Conservation (phyloP, 768 basidiomycete genomes). For the Boletus rufocinnamomeus region DNA sequence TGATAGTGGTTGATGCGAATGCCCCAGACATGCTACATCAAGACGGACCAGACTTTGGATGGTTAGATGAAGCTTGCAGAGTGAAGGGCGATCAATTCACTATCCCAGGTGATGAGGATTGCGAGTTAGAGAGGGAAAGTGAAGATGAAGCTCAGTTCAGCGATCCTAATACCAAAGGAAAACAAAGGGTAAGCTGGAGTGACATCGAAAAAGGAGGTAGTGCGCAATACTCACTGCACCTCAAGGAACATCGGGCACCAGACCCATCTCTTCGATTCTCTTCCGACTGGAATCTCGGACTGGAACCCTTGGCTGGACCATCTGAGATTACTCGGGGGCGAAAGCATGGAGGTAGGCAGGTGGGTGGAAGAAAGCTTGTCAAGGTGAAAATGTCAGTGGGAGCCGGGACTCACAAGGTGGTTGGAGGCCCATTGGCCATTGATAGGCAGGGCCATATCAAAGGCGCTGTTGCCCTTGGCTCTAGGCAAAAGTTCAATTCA, state of each 20-base stretch:
- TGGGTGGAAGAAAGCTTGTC: conserved; percentile 23
- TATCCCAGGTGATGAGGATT: conserved; percentile 15
- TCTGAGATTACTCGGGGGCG: conserved; percentile 13
- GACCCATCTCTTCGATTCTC: conserved; percentile 13
- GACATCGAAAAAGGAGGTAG: not conserved
- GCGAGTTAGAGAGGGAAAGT: conserved; percentile 17
- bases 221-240: conserved; percentile 3
- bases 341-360: conserved; percentile 11
- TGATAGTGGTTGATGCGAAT: conserved; percentile 33
- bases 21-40: conserved; percentile 24
- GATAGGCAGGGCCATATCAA: conserved; percentile 28
- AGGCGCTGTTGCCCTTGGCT: conserved; percentile 28
- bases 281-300: conserved; percentile 27
- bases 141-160: conserved; percentile 20
- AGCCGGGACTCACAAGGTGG: conserved; percentile 5
- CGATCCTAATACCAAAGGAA: conserved; percentile 1
- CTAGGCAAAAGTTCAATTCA: conserved; percentile 34
- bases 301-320: conserved; percentile 9
- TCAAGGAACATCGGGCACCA: conserved; percentile 6
- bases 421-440: conserved; percentile 17
- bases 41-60: conserved; percentile 18
- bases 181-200: conserved; percentile 10
- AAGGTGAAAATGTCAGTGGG: conserved; percentile 23
- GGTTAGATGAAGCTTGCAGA: conserved; percentile 32
- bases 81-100: conserved; percentile 30